These are phyloP conservation scores for Linum usitatissimum DNA, from an alignment of 345 rosid genomes.

Conservation along the genomic window DNA sequence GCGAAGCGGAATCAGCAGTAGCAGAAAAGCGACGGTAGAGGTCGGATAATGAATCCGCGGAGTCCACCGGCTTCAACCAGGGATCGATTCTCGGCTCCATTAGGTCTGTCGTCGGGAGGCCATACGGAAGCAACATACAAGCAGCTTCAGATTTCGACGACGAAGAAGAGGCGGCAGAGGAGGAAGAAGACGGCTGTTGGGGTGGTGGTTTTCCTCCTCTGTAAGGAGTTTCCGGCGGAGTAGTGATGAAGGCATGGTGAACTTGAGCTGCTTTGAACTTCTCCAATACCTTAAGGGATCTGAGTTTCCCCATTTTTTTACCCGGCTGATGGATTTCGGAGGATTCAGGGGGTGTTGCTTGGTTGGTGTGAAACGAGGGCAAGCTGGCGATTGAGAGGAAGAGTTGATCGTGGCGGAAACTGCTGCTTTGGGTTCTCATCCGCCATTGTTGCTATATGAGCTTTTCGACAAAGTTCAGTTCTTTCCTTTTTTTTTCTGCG, in stretches of 20 bases:
- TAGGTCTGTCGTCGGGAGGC: conserved; percentile 53
- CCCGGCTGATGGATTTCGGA: neutral
- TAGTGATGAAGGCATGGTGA: neutral
- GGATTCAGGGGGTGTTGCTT: neutral
- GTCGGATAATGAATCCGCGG: conserved; percentile 53
- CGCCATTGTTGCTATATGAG: conserved; percentile 12
- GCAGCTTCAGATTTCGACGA: neutral
- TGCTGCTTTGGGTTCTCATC: neutral
- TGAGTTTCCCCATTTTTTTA: neutral
- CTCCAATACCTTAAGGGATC: neutral
- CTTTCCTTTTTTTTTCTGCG: neutral
- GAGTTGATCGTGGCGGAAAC: neutral
- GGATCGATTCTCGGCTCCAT: conserved; percentile 73
- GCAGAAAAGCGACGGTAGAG: conserved; percentile 48
- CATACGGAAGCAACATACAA: conserved; percentile 32
- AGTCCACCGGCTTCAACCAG: conserved; percentile 49
- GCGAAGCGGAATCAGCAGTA: conserved; percentile 20
- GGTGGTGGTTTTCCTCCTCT: neutral
- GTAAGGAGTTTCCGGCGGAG: neutral
- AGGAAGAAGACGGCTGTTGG: neutral
- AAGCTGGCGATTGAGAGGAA: too few species aligned
- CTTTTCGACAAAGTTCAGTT: conserved; percentile 4
- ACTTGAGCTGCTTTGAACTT: neutral
- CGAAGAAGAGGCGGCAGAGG: neutral
- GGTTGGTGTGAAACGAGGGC: neutral